These are phyloP conservation scores for Fusarium brevicatenulatum DNA, from an alignment of 2,329 filamentous ascomycete species.

Conservation along the genomic window DNA sequence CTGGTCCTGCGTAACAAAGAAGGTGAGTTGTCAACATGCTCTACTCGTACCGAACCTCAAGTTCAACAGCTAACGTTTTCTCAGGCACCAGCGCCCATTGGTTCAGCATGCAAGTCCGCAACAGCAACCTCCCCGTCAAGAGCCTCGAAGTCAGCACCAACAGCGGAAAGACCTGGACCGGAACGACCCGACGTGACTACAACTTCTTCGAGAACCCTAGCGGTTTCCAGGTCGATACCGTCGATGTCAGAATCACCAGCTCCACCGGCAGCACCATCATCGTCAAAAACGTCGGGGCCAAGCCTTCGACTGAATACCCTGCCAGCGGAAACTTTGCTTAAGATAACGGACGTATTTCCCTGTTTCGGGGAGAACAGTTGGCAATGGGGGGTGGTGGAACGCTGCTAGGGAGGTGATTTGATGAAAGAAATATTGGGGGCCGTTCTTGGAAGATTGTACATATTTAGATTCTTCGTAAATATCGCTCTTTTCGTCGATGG, in stretches of 20 bases:
- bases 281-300: constrained; percentile 61
- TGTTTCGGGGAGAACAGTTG: too few species aligned
- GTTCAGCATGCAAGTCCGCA: constrained; percentile 67
- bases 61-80: neutral
- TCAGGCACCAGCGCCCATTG: constrained; percentile 45
- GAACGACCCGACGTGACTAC: constrained; percentile 62
- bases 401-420: neutral
- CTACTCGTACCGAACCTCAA: fast-evolving
- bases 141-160: constrained; percentile 70
- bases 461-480: neutral
- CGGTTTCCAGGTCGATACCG: constrained; percentile 64
- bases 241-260: constrained; percentile 67
- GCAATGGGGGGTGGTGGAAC: neutral
- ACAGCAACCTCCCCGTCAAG: constrained; percentile 66
- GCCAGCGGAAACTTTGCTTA: constrained; percentile 48
- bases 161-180: constrained; percentile 66
- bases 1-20: constrained; percentile 56
- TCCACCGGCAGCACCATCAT: constrained; percentile 60
- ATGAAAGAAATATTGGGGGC: neutral
- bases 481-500: neutral
- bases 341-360: neutral
- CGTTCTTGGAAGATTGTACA: neutral
- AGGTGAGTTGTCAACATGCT: constrained; percentile 47
- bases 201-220: constrained; percentile 71
- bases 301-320: constrained; percentile 42